Conservation (phyloP, 176 grass and related monocot species). For the Poa annua region DNA sequence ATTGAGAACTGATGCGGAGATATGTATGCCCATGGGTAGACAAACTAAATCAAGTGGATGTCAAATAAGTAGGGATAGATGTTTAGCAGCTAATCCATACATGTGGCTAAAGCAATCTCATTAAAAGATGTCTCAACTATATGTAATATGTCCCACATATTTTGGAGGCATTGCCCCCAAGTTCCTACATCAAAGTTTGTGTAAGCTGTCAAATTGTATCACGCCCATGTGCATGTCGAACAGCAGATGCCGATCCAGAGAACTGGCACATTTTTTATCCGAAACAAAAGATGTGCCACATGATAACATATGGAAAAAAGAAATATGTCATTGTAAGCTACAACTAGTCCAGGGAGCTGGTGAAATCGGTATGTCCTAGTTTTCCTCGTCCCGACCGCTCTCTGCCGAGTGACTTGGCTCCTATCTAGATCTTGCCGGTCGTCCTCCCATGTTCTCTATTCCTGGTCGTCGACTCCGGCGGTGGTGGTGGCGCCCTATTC, state of each 20-base stretch:
- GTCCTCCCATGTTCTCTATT: no score
- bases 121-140: not conserved
- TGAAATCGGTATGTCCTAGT: no score
- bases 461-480: no score
- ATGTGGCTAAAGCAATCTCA: conserved; percentile 28
- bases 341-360: not conserved
- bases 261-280: not conserved
- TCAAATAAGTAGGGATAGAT: conserved; percentile 25
- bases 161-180: conserved; percentile 16
- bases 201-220: conserved; percentile 24
- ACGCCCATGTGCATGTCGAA: conserved; percentile 34
- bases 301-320: not conserved
- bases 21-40: conserved; percentile 42
- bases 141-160: conserved; percentile 27
- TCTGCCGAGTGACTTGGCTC: no score
- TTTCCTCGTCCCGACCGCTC: no score
- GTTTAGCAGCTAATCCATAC: not conserved
- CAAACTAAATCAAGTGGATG: conserved; percentile 31
- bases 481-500: no score
- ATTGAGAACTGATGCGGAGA: conserved; percentile 30
- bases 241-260: not conserved
- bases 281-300: no score
- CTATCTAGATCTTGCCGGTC: no score
- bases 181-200: conserved; percentile 39
- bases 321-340: not conserved